A percentile compares a stretch with the other conserved stretches of the same genome.
Evolutionary conservation across 129 eudicot genomes (phyloP).

Genomic region (Chrysanthemum makinoi): DNA sequence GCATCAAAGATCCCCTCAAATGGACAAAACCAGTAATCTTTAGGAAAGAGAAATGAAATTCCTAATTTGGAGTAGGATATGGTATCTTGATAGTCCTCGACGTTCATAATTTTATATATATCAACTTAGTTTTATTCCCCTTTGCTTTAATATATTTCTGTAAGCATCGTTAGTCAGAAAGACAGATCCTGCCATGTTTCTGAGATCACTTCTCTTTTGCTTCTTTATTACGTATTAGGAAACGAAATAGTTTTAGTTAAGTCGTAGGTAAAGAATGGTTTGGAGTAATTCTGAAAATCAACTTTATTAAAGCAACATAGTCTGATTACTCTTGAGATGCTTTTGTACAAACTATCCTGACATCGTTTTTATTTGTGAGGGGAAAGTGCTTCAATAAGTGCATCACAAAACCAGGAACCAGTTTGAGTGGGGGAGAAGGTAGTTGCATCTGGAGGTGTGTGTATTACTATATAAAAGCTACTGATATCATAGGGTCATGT

Average conservation of each 20-base stretch:
- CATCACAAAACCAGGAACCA: constrained; percentile 84
- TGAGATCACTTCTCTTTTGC: not conserved
- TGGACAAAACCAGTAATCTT: too few relatives aligned
- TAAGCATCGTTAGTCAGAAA: not conserved
- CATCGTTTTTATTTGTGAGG: constrained; percentile 28
- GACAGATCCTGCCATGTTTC: too few relatives aligned
- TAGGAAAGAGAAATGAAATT: not conserved
- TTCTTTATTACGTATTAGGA: not conserved
- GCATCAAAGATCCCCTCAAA: too few relatives aligned
- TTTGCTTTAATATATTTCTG: not conserved
- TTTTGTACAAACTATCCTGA: not conserved
- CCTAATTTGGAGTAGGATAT: not conserved
- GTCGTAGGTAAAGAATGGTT: too few relatives aligned
- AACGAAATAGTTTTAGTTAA: too few relatives aligned
- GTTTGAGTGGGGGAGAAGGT: constrained; percentile 89
- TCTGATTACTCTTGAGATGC: too few relatives aligned
- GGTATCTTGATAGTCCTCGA: not conserved
- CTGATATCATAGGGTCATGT: too few relatives aligned
- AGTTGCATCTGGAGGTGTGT: constrained; percentile 68
- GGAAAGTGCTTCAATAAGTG: constrained; percentile 97
- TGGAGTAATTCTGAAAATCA: too few relatives aligned
- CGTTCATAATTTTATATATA: not conserved
- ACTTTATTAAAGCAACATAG: too few relatives aligned
- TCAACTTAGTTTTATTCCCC: not conserved
- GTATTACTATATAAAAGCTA: too few relatives aligned